These are phyloP conservation scores for Alternaria sp. DNA, from an alignment of 2,329 filamentous ascomycete genomes.

Conservation along the genomic window DNA sequence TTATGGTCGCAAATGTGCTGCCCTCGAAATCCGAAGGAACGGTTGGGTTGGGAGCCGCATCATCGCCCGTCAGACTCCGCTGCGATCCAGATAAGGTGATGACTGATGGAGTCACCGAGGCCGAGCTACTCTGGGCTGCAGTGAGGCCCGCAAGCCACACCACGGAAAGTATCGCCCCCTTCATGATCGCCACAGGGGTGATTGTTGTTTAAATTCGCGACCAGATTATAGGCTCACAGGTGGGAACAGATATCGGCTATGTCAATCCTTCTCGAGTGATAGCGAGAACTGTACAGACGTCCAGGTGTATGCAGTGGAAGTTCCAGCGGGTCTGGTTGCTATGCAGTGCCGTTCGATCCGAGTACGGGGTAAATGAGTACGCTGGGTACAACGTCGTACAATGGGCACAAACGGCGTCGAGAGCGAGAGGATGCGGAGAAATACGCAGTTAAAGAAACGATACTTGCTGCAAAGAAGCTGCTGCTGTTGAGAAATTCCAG, in stretches of 20 bases:
- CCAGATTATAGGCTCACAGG: neutral
- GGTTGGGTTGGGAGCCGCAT: slow-evolving; percentile 35
- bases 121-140: slow-evolving; percentile 35
- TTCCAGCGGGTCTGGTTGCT: slow-evolving; percentile 5
- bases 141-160: slow-evolving; percentile 37
- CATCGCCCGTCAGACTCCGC: slow-evolving; percentile 25
- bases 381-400: neutral
- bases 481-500: slow-evolving; percentile 2
- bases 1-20: slow-evolving; percentile 36
- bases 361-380: slow-evolving; percentile 1
- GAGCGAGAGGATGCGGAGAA: neutral
- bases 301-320: neutral
- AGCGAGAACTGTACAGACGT: slow-evolving; percentile 1
- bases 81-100: slow-evolving; percentile 36
- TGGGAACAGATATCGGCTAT: neutral
- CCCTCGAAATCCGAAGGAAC: slow-evolving; percentile 41
- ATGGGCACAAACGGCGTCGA: neutral
- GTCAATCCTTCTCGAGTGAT: neutral
- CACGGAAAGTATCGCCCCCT: slow-evolving; percentile 26
- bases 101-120: slow-evolving; percentile 30
- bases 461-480: neutral
- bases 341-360: slow-evolving; percentile 3
- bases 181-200: slow-evolving; percentile 31
- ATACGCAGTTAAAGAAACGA: neutral
- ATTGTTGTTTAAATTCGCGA: neutral